These are phyloP conservation scores for Rhododendron vialii DNA, from an alignment of 148 eudicot genomes.

Conservation along the genomic window DNA sequence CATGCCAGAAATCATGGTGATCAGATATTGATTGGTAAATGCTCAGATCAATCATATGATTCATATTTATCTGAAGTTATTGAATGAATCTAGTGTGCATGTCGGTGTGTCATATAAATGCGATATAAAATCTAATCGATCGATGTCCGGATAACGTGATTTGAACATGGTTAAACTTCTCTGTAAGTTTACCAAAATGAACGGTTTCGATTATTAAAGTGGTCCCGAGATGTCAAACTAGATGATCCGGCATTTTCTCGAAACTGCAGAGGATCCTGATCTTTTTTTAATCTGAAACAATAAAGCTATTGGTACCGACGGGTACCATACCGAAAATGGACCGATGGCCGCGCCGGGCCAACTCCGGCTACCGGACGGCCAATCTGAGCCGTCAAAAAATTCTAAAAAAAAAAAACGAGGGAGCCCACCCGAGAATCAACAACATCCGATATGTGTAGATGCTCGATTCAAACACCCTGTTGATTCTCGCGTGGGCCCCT, in stretches of 20 bases:
- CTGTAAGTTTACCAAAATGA: neutral
- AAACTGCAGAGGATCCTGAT: neutral
- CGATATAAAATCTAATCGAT: neutral
- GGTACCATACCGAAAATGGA: no score
- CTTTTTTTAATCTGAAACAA: neutral
- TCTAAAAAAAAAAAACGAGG: no score
- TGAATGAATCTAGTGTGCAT: neutral
- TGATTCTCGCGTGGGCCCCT: no score
- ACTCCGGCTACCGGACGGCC: no score
- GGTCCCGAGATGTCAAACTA: neutral
- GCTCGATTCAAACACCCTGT: no score
- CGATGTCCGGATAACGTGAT: neutral
- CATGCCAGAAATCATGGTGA: neutral
- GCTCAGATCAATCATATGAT: neutral
- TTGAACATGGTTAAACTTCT: neutral
- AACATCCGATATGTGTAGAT: no score
- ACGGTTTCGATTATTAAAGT: neutral
- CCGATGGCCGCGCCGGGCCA: no score
- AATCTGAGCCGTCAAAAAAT: no score
- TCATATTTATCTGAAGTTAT: neutral
- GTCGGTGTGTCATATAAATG: neutral
- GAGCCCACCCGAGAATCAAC: no score
- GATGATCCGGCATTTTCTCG: neutral
- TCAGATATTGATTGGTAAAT: neutral
- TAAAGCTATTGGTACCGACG: no score